phyloP scores from a whole-genome alignment of 352 stramenopile genomes.

The Pelagophyceae sp. region DNA sequence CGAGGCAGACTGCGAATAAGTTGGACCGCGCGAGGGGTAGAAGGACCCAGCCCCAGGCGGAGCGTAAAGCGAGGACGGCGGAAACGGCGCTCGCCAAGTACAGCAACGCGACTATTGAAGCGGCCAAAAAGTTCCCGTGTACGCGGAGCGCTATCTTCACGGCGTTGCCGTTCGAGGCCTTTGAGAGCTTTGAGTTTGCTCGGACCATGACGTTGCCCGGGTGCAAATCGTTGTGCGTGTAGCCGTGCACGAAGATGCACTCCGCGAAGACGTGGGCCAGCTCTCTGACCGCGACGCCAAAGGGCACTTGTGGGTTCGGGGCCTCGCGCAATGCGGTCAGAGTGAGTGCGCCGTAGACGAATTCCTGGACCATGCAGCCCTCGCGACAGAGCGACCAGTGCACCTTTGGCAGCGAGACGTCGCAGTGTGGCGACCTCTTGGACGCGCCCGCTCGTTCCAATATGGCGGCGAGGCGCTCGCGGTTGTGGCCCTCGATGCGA shows the following conservation, averaged over 20 bases:
- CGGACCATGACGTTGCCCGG: conserved; percentile 55
- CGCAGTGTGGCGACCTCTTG: not conserved
- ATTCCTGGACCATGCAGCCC: not conserved
- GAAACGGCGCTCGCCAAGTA: not conserved
- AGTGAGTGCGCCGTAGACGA: not conserved
- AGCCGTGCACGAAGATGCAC: conserved; percentile 84
- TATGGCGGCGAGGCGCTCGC: not conserved
- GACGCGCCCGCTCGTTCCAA: not conserved
- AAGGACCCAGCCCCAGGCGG: no score
- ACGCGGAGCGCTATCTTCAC: not conserved
- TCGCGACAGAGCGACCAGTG: not conserved
- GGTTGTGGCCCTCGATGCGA: conserved; percentile 4
- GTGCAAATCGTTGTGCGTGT: conserved; percentile 78
- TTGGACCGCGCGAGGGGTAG: no score
- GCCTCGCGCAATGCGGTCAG: not conserved
- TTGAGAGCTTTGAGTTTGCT: not conserved
- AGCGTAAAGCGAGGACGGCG: no score
- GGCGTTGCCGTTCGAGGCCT: not conserved
- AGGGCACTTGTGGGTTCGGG: not conserved
- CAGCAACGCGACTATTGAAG: not conserved
- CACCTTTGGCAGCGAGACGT: not conserved
- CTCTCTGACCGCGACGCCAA: not conserved
- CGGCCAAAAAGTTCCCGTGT: no score
- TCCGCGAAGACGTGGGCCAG: not conserved
- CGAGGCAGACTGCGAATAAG: no score